Base-by-base conservation (phyloP, 129 eudicot genomes). In the Dittrichia graveolens region DNA sequence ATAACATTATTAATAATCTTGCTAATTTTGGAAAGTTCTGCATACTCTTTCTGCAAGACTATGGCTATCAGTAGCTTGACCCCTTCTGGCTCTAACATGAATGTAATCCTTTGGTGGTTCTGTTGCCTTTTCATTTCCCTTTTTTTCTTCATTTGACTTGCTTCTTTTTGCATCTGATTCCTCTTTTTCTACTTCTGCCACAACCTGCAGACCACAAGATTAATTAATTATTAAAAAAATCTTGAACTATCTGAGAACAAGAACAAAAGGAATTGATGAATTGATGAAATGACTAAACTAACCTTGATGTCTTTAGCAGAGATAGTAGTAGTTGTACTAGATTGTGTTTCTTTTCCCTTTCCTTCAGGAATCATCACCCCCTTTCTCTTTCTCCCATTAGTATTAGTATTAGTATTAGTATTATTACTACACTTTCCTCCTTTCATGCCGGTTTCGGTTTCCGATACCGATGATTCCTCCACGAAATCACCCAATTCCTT, bases 31-130 rank as follows among this genome's bases (percentile, higher is more conserved):
- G 44, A 13, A 37, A 61, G 15, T 62, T 3, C 38, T 35, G 43
- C 91, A 12, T 92, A 92, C 98, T 71, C 98, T 89, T 83, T 92
- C 98, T 39, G 97, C 97, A 34, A 92, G 96, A 75, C 97, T 92
- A 67, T 92, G 97, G 53, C 94, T 89, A 77, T 92, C 97, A 18
- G 97, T 92, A 15, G 97, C 97, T 67, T 92, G 97, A 57, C 97
- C 97, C 70, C 97, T 86, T 83, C 94, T 80, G 12, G 97, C 97
- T 78, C 97, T 83, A 60, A 92, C 97, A 92, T 92, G 97, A 78
- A 92, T 92, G 67, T 92, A 92, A 68, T 92, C 98, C 83, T 92
- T 92, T 40, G 85, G 89, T 54, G 94, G 87, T 84, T 91, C 97
- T 37, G 87, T 57, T 63, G 78, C 54, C 40, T 78, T 69, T 69